Evolutionary conservation across 768 basidiomycete genomes (phyloP), one percentile per base, ranked within the genome.

Genomic region (Lactarius tabidus): DNA sequence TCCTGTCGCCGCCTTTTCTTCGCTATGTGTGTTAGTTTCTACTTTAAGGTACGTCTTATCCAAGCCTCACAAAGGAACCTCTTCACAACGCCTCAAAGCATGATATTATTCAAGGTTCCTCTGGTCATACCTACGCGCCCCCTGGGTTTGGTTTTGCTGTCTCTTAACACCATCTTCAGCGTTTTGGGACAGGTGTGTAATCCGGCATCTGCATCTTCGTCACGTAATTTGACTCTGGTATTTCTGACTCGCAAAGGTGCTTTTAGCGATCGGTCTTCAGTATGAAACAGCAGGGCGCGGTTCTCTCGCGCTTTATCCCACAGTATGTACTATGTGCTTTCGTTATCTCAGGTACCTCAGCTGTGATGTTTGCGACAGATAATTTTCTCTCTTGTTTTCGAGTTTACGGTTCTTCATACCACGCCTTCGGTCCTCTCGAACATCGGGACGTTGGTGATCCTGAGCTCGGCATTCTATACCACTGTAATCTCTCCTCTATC

Each of bases 251-350:
- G 1, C 36, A 23, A 67, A 86, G 79, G 77, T 83, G 1, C 74
- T 88, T 4, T 71, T 90, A 38, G 86, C 85, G 1, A 75, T 85
- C 70, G 89, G 87, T 0, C 74, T 89, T 12, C 85, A 85, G 60
- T 80, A 82, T 1, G 88, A 90, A 72, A 84, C 84, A 7, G 88
- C 86, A 0, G 83, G 85, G 0, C 75, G 88, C 48, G 88, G 85
- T 0, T 77, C 85, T 1, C 76, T 91, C 70, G 87, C 83, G 0
- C 74, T 88, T 5, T 91, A 88, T 70, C 75, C 79, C 7, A 81
- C 84, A 72, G 41, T 80, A 58, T 39, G 71, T 57, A 74, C 74
- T 41, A 17, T 48, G 12, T 2, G 48, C 26, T 15, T 10, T 23
- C 23, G 23, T 51, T 51, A 28, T 10, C 33, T 23, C 28, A n/a